These are phyloP conservation scores for Myriosclerotinia curreyana DNA, from an alignment of 2,329 filamentous ascomycete genomes.

Conservation along the genomic window DNA sequence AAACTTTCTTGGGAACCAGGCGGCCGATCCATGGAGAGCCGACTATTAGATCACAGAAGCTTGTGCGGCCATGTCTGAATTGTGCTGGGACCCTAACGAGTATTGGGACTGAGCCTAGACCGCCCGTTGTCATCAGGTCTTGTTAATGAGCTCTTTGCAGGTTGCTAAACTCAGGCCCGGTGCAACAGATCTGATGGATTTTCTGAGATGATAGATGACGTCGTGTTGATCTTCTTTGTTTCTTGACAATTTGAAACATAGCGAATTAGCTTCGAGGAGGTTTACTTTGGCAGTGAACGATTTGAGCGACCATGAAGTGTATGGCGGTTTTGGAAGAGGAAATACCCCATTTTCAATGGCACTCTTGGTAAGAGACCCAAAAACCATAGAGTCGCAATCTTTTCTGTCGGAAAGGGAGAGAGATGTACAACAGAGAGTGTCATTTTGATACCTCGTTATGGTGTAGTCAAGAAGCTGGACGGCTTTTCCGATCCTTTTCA, in stretches of 20 bases:
- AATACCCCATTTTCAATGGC: neutral
- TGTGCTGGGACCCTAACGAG: no score
- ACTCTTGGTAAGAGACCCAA: neutral
- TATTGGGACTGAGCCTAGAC: neutral
- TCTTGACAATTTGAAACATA: neutral
- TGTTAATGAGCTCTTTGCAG: neutral
- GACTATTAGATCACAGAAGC: no score
- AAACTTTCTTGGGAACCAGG: no score
- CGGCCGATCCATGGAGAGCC: no score
- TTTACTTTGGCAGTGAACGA: neutral
- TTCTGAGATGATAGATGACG: neutral
- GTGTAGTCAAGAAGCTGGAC: neutral
- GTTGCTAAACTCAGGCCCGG: neutral
- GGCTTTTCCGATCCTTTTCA: neutral
- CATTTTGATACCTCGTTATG: neutral
- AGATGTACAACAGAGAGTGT: neutral
- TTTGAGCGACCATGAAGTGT: neutral
- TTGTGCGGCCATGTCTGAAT: no score
- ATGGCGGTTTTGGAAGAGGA: neutral
- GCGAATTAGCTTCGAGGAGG: neutral
- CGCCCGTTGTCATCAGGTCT: neutral
- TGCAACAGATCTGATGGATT: neutral
- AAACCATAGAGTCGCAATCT: conserved; percentile 13
- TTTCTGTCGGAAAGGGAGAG: neutral
- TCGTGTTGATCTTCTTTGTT: neutral